Percentiles rank a stretch among this genome's conserved stretches.
phyloP scores from a whole-genome alignment of 140 eudicot species.

The Anethum foeniculum region DNA sequence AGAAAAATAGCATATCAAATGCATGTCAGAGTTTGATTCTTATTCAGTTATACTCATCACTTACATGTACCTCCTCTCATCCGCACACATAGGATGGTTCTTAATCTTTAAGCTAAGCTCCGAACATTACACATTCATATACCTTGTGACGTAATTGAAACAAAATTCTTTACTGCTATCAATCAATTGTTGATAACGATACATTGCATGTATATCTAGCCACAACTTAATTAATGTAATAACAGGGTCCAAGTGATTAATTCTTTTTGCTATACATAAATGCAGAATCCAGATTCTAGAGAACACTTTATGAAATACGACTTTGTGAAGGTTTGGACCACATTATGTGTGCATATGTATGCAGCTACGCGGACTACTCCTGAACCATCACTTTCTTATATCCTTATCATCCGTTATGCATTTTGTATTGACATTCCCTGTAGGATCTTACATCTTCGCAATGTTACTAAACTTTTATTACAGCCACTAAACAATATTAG shows the following conservation, averaged over 20 bases:
- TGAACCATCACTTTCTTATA: neutral
- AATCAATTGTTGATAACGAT: neutral
- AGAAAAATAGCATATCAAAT: neutral
- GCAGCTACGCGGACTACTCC: slow-evolving; percentile 2
- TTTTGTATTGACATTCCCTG: neutral
- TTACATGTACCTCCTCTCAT: neutral
- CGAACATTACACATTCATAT: neutral
- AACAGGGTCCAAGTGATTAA: neutral
- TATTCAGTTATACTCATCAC: neutral
- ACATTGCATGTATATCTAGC: neutral
- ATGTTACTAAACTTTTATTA: neutral
- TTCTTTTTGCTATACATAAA: neutral
- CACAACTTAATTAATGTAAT: neutral
- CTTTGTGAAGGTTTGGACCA: neutral
- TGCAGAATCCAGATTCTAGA: neutral
- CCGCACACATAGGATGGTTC: neutral
- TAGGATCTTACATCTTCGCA: neutral
- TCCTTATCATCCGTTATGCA: neutral
- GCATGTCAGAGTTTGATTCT: neutral
- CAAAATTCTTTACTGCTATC: neutral
- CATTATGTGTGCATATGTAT: neutral
- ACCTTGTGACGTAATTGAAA: neutral
- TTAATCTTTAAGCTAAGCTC: neutral
- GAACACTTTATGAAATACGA: neutral
- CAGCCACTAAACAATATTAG: neutral